phyloP scores from a whole-genome alignment of 768 basidiomycete species.

The Podaxis pistillaris region DNA sequence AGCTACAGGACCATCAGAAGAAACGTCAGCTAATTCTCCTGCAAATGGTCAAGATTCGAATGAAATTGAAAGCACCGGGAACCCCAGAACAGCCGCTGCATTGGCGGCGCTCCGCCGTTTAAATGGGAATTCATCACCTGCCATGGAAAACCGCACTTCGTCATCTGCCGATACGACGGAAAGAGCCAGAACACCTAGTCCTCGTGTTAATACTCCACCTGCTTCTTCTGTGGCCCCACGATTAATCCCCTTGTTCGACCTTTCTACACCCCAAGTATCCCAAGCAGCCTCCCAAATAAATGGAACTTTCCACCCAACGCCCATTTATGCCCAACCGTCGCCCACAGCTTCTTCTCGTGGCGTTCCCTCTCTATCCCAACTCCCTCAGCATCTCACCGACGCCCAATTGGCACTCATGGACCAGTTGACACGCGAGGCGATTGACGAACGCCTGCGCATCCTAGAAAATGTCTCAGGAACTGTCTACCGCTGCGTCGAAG shows the following conservation, averaged over 20 bases:
- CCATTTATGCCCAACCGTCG: conserved; percentile 4
- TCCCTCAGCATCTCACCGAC: conserved; percentile 51
- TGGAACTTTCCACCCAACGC: not conserved
- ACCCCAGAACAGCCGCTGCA: conserved; percentile 52
- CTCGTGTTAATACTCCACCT: not conserved
- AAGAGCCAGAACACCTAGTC: not conserved
- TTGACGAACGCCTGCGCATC: conserved; percentile 80
- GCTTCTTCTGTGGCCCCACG: conserved; percentile 20
- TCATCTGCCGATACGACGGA: not conserved
- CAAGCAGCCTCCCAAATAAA: not conserved
- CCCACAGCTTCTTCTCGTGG: not conserved
- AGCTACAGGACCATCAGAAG: conserved; percentile 6
- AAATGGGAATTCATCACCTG: conserved; percentile 29
- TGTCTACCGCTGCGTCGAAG: conserved; percentile 74
- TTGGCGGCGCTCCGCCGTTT: conserved; percentile 57
- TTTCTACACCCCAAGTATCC: conserved; percentile 7
- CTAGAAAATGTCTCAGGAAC: conserved; percentile 76
- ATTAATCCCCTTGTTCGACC: conserved; percentile 33
- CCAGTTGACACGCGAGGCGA: conserved; percentile 68
- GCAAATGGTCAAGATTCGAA: not conserved
- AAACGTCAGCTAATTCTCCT: not conserved
- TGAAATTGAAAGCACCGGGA: conserved; percentile 12
- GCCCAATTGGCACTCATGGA: conserved; percentile 69
- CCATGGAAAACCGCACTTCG: not conserved
- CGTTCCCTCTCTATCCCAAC: conserved; percentile 23